Percentiles rank a stretch among this genome's conserved stretches.
These are phyloP conservation scores for Ascobolus immersus DNA, from an alignment of 495 filamentous ascomycete genomes.

Conservation along the genomic window DNA sequence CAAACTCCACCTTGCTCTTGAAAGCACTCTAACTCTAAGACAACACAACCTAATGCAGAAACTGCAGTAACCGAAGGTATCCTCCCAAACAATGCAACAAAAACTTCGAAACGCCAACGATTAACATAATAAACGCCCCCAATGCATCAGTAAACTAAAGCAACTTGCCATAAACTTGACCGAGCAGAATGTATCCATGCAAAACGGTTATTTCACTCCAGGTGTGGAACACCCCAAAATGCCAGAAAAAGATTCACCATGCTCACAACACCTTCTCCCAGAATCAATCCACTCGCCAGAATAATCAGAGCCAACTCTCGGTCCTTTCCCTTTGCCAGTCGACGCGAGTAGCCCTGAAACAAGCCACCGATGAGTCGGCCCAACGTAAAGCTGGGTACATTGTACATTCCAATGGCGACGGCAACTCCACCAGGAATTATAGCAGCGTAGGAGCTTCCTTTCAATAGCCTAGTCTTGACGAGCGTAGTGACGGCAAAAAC, in stretches of 20 bases:
- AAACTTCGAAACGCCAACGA: no score
- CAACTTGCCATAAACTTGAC: no score
- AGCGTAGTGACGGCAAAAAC: constrained; percentile 46
- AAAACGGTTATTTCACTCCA: no score
- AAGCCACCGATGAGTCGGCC: constrained; percentile 68
- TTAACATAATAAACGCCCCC: no score
- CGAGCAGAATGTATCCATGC: no score
- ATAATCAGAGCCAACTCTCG: constrained; percentile 31
- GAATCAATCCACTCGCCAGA: constrained; percentile 46
- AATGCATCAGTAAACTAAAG: no score
- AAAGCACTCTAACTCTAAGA: no score
- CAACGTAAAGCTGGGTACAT: constrained; percentile 82
- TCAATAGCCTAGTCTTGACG: constrained; percentile 32
- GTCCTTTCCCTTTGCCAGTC: constrained; percentile 21
- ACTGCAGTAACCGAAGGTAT: no score
- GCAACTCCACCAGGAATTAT: constrained; percentile 80
- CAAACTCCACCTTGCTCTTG: no score
- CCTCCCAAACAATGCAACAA: no score
- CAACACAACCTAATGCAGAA: no score
- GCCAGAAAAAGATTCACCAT: constrained; percentile 74
- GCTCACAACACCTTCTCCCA: constrained; percentile 83
- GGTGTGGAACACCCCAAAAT: constrained; percentile 32
- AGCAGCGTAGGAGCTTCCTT: constrained; percentile 21
- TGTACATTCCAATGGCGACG: constrained; percentile 55
- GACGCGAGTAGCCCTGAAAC: constrained; percentile 57